These are phyloP conservation scores for Neurospora tetrasperma DNA, from an alignment of 495 filamentous ascomycete species.

Conservation along the genomic window DNA sequence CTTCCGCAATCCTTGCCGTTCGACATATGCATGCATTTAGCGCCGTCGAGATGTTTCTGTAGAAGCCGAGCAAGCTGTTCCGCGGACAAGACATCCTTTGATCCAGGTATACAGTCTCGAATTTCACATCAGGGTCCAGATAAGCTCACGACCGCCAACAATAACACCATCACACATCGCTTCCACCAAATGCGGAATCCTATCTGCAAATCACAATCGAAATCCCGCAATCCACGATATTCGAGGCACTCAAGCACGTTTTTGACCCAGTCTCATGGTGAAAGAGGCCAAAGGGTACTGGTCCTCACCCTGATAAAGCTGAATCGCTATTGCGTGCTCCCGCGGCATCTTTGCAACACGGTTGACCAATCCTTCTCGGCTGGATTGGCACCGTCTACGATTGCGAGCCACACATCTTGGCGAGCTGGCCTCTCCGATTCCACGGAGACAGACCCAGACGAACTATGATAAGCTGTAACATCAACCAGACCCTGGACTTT, in stretches of 20 bases:
- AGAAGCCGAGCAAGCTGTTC: neutral
- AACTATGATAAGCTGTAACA: neutral
- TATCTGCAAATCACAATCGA: neutral
- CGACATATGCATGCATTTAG: neutral
- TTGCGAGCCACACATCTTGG: neutral
- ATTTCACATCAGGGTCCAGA: neutral
- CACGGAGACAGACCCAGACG: neutral
- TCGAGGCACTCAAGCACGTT: neutral
- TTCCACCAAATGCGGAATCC: neutral
- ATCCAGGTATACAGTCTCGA: neutral
- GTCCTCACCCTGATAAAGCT: neutral
- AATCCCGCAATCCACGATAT: neutral
- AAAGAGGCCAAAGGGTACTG: neutral
- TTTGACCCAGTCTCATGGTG: neutral
- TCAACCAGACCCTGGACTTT: neutral
- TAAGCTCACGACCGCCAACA: neutral
- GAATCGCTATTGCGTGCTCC: neutral
- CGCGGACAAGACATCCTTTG: neutral
- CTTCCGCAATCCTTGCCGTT: neutral
- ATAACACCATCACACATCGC: neutral
- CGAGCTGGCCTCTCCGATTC: neutral
- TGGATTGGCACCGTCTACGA: neutral
- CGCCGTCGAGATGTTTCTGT: neutral
- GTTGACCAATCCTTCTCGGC: neutral
- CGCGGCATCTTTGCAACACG: neutral